Evolutionary conservation across 1,284 basidiomycete species (phyloP), one percentile per base, ranked within the genome.

Genomic region (Microbotryum scabiosae): DNA sequence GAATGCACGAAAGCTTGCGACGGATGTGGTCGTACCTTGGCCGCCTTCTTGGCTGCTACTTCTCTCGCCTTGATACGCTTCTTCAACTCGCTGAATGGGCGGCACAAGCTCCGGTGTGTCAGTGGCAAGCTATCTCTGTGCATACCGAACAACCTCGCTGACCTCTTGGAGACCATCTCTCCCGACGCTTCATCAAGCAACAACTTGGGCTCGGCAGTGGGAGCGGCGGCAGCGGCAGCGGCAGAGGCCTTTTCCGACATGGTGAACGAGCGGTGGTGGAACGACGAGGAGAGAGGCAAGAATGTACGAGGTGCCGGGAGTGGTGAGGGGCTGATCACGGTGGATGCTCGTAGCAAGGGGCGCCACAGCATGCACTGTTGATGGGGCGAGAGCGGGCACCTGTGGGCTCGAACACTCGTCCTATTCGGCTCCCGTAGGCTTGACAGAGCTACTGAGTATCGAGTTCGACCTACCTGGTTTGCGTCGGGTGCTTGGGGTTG

Each of bases 131-230:
- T n/a, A n/a, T n/a, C n/a, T n/a, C n/a, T n/a, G n/a, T n/a, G n/a
- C n/a, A n/a, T n/a, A n/a, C n/a, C n/a, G n/a, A n/a, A n/a, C n/a
- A n/a, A n/a, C n/a, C n/a, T n/a, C n/a, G n/a, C n/a, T n/a, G n/a
- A 92, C 90, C 83, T 82, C 83, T 97, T 97, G 78, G 90, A 93
- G 73, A 97, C 84, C 85, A 92, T 82, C 77, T 96, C 91, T 48
- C 90, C 91, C 3, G 92, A 93, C 64, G 90, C 82, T 50, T 87
- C 86, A 76, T 96, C 92, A 70, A 60, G 54, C 46, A 67, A 63
- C 18, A 69, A 57, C 60, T 67, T 69, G 16, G 67, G 67, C 23
- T 55, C 59, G 23, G 44, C 54, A 12, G 61, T 30, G 1, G 50
- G 54, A 36, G 53, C 50, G 30, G 57, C 46, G 26, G 59, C 43